Conservation (phyloP, 805 yeast genomes). For the Saturnispora gosingensis region DNA sequence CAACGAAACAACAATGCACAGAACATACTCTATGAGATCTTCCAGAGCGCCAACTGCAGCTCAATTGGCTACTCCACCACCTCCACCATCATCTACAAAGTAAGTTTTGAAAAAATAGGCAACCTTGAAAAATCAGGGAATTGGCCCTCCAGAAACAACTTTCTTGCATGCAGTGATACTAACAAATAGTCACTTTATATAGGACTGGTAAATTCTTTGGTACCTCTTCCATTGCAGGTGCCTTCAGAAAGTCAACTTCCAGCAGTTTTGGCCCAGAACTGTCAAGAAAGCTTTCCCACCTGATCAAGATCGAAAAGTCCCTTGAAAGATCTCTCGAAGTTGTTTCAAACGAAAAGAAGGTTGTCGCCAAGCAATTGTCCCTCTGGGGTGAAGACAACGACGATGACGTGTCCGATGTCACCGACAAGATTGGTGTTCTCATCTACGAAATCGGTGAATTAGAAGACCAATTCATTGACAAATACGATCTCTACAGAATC, state of each 20-base stretch:
- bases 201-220: constrained; percentile 61
- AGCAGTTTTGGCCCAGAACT: constrained; percentile 93
- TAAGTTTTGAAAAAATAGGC: constrained; percentile 10
- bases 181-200: constrained; percentile 1
- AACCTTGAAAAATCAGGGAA: not conserved
- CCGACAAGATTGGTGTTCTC: constrained; percentile 94
- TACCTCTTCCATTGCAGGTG: constrained; percentile 55
- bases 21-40: constrained; percentile 95
- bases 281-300: constrained; percentile 81
- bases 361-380: constrained; percentile 94
- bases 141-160: not conserved
- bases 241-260: constrained; percentile 75
- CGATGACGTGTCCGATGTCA: constrained; percentile 93
- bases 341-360: constrained; percentile 88
- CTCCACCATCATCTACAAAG: constrained; percentile 77
- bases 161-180: not conserved
- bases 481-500: constrained; percentile 95
- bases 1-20: constrained; percentile 56
- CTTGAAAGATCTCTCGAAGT: constrained; percentile 90
- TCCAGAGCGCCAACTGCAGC: constrained; percentile 96
- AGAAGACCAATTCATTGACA: constrained; percentile 96
- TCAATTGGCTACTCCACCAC: constrained; percentile 94
- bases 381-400: constrained; percentile 98
- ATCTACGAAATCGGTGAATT: constrained; percentile 95
- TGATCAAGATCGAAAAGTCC: constrained; percentile 94